Conservation (phyloP, 495 filamentous ascomycete genomes). For the Lineolata rhizophorae region DNA sequence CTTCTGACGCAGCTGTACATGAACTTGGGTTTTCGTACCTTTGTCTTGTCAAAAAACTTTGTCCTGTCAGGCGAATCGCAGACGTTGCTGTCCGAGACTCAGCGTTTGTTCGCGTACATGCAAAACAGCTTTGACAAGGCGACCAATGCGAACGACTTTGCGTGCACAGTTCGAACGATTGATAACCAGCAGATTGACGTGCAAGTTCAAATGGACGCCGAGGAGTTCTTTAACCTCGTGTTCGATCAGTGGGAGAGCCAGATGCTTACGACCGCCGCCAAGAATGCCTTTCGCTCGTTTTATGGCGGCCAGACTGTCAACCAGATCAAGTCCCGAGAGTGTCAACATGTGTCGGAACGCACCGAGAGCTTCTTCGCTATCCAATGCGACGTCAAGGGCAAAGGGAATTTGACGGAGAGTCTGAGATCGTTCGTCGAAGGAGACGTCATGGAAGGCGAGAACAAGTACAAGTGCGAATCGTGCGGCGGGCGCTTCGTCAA, state of each 20-base stretch:
- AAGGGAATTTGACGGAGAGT: slow-evolving; percentile 62
- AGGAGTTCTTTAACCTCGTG: slow-evolving; percentile 87
- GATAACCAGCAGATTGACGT: slow-evolving; percentile 74
- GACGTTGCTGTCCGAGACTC: slow-evolving; percentile 49
- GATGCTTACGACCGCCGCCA: slow-evolving; percentile 41
- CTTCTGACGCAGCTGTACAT: slow-evolving; percentile 92
- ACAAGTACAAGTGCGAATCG: slow-evolving; percentile 91
- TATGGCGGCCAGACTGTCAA: slow-evolving; percentile 85
- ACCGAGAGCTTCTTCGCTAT: slow-evolving; percentile 87
- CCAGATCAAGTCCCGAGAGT: slow-evolving; percentile 89
- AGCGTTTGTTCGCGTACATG: slow-evolving; percentile 65
- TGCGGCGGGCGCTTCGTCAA: slow-evolving; percentile 71
- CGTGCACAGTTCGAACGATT: slow-evolving; percentile 56
- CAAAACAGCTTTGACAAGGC: slow-evolving; percentile 55
- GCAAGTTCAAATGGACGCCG: slow-evolving; percentile 86
- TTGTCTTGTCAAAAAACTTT: not conserved
- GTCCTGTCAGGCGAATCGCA: slow-evolving; percentile 4
- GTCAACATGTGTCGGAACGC: slow-evolving; percentile 75
- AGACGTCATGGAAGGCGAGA: slow-evolving; percentile 93
- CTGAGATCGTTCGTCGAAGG: slow-evolving; percentile 85
- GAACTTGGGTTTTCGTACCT: slow-evolving; percentile 61
- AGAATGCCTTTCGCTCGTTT: slow-evolving; percentile 57
- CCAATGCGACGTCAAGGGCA: slow-evolving; percentile 93
- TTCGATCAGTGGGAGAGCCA: slow-evolving; percentile 85
- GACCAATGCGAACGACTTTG: slow-evolving; percentile 51